phyloP scores from a whole-genome alignment of 306 rosid genomes.

The Inga laurina region DNA sequence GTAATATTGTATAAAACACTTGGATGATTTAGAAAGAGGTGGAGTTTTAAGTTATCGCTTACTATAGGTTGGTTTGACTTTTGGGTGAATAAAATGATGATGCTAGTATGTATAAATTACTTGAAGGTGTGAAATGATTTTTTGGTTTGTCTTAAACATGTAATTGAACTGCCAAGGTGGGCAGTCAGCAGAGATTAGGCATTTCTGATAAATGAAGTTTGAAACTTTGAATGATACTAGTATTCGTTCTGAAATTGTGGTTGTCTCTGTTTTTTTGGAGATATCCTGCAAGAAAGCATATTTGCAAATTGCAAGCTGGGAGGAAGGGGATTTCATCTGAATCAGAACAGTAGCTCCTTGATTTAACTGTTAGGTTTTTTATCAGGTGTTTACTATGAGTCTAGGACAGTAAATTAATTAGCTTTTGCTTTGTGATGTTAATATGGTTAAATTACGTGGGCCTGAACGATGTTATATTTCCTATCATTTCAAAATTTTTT shows the following conservation, averaged over 20 bases:
- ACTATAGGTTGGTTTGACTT: slow-evolving; percentile 2
- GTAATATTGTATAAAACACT: not conserved
- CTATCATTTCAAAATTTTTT: not conserved
- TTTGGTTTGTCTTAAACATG: not conserved
- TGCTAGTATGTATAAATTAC: not conserved
- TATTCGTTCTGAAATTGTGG: not conserved
- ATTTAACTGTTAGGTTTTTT: not conserved
- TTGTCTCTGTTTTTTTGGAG: not conserved
- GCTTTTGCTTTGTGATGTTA: not conserved
- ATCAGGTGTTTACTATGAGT: not conserved
- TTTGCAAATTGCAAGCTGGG: not conserved
- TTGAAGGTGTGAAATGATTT: not conserved
- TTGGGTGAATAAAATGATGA: not conserved
- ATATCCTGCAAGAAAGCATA: not conserved
- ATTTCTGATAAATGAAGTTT: not conserved
- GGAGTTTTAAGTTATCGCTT: slow-evolving; percentile 7
- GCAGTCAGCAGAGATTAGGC: not conserved
- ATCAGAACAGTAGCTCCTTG: not conserved
- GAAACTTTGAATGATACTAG: not conserved
- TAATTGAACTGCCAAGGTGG: not conserved
- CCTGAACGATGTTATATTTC: slow-evolving; percentile 1
- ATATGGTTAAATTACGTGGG: not conserved
- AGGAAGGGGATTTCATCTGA: not conserved
- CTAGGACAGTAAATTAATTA: not conserved
- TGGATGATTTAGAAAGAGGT: not conserved